Evolutionary conservation across 176 grass and related monocot genomes (phyloP).

Genomic region (Lolium rigidum): DNA sequence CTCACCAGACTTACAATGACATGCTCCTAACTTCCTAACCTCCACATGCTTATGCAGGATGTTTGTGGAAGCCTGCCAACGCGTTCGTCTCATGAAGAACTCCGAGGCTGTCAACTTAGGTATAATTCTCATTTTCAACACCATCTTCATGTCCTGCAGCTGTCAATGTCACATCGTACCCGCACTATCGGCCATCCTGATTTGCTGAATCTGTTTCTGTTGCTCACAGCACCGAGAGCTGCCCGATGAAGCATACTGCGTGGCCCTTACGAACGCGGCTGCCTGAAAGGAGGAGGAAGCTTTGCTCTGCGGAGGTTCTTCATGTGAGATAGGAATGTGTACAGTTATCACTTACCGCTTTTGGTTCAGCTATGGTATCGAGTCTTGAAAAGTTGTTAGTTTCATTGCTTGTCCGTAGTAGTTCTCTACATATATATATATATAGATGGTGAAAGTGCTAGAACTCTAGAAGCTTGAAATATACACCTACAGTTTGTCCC

Average conservation of each 20-base stretch:
- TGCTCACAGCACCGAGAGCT: slow-evolving; percentile 66
- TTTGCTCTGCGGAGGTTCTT: slow-evolving; percentile 47
- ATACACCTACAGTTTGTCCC: slow-evolving; percentile 44
- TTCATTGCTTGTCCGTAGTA: slow-evolving; percentile 46
- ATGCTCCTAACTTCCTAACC: slow-evolving; percentile 23
- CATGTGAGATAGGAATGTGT: slow-evolving; percentile 61
- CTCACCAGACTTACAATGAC: not conserved
- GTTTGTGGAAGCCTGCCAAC: slow-evolving; percentile 84
- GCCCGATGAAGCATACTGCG: slow-evolving; percentile 38
- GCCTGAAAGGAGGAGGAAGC: slow-evolving; percentile 44
- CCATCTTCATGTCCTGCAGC: not conserved
- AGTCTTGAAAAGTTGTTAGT: slow-evolving; percentile 52
- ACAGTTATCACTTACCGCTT: slow-evolving; percentile 59
- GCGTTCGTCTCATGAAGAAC: slow-evolving; percentile 86
- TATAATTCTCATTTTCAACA: slow-evolving; percentile 29
- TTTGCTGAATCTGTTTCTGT: slow-evolving; percentile 27
- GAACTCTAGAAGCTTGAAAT: slow-evolving; percentile 36
- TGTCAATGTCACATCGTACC: not conserved
- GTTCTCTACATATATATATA: slow-evolving; percentile 34
- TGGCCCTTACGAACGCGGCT: not conserved
- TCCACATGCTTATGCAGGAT: slow-evolving; percentile 48
- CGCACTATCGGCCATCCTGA: not conserved
- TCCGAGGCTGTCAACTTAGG: slow-evolving; percentile 83
- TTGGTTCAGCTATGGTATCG: slow-evolving; percentile 27
- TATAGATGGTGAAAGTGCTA: slow-evolving; percentile 18